Evolutionary conservation across 768 basidiomycete genomes (phyloP).

Genomic region (Lactifluus volemus): DNA sequence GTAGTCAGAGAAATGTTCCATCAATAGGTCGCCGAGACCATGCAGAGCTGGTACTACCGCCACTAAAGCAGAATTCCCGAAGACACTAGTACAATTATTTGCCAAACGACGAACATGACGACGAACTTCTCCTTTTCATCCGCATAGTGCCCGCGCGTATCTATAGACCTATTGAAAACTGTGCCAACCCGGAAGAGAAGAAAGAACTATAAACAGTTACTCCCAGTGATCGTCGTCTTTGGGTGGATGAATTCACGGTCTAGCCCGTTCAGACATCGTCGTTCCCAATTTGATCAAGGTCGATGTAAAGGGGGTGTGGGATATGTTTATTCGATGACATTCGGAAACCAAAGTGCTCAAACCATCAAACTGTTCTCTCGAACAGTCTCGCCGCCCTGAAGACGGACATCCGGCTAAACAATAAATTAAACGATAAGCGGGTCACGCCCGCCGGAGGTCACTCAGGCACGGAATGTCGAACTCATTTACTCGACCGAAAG

Average conservation of each 20-base stretch:
- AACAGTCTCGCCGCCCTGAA: slow-evolving; percentile 68
- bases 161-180: slow-evolving; percentile 31
- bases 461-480: slow-evolving; percentile 20
- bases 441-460: slow-evolving; percentile 8
- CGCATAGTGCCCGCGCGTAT: slow-evolving; percentile 98
- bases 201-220: slow-evolving; percentile 67
- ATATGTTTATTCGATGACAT: slow-evolving; percentile 92
- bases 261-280: slow-evolving; percentile 95
- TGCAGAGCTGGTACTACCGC: slow-evolving; percentile 90
- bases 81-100: slow-evolving; percentile 92
- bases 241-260: slow-evolving; percentile 97
- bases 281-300: slow-evolving; percentile 95
- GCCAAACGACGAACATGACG: slow-evolving; percentile 90
- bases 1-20: slow-evolving; percentile 97
- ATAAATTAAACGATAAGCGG: background rate
- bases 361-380: slow-evolving; percentile 57
- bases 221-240: slow-evolving; percentile 95
- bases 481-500: slow-evolving; percentile 43
- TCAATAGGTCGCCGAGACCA: slow-evolving; percentile 95
- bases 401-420: slow-evolving; percentile 84
- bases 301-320: slow-evolving; percentile 94
- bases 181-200: background rate
- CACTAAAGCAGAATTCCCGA: slow-evolving; percentile 99
- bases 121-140: slow-evolving; percentile 98
- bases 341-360: slow-evolving; percentile 99